A percentile compares a stretch with the other conserved stretches of the same genome.
phyloP scores from a whole-genome alignment of 2,329 filamentous ascomycete species.

The Neonectria magnoliae region DNA sequence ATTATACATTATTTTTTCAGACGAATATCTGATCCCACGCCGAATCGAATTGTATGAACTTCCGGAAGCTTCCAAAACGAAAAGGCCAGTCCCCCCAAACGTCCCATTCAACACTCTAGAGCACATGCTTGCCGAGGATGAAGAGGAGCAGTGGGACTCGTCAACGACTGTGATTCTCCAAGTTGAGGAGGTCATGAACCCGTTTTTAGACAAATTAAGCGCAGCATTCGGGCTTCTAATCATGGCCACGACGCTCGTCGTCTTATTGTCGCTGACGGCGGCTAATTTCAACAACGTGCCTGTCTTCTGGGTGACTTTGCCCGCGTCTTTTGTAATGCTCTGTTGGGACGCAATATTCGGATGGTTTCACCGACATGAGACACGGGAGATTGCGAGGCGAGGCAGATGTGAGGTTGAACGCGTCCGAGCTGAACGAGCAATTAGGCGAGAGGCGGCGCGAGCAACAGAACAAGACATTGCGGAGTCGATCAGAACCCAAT shows the following conservation, averaged over 20 bases:
- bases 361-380: constrained; percentile 71
- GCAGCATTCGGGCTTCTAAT: constrained; percentile 71
- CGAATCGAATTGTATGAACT: constrained; percentile 76
- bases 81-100: constrained; percentile 75
- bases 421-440: constrained; percentile 27
- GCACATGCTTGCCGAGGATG: constrained; percentile 59
- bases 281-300: constrained; percentile 61
- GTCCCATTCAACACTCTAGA: constrained; percentile 67
- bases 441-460: constrained; percentile 13
- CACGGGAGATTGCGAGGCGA: constrained; percentile 63
- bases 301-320: constrained; percentile 75
- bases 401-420: neutral
- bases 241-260: constrained; percentile 74
- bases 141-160: constrained; percentile 58
- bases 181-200: constrained; percentile 79
- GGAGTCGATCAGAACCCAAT: neutral
- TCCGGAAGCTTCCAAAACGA: constrained; percentile 63
- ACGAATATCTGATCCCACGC: constrained; percentile 70
- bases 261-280: constrained; percentile 73
- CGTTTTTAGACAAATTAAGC: constrained; percentile 74
- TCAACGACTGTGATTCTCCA: constrained; percentile 57
- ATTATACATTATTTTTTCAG: constrained; percentile 74
- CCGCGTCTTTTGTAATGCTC: constrained; percentile 74
- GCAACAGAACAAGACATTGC: neutral
- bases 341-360: constrained; percentile 73